Evolutionary conservation across 2,329 filamentous ascomycete species (phyloP), one percentile per base, ranked within the genome.

Genomic region (Exophiala sp.): DNA sequence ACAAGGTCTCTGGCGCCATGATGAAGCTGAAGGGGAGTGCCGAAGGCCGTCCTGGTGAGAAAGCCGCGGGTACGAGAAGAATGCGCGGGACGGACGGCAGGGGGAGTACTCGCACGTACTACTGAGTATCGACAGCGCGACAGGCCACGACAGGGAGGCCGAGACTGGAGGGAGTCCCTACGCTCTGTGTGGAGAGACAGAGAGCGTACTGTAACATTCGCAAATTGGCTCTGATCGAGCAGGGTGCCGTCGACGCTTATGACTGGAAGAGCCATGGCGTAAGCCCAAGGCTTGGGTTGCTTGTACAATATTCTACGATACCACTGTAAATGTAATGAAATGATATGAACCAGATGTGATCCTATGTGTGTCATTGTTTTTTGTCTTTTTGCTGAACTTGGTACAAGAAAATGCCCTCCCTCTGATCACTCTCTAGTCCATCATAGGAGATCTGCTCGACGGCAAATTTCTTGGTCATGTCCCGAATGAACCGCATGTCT

Each of bases 1-100:
- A 92, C 74, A 92, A 91, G 72, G 79, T 92, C 63, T 85, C 81
- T 46, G 89, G 89, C 14, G 88, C 87, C 0, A 75, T 92, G 69
- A 77, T 88, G 74, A 89, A 82, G 75, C 71, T 92, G 59, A 84
- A 83, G 70, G 88, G 89, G 6, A 82, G 76, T 50, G 67, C 92
- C 53, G 91, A 85, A 1, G 71, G 82, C 44, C 78, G 83, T 38
- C 85, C 87, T 2, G 88, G 85, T 20, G 72, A 87, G 61, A 91
- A 91, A 84, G 87, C 86, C 68, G 86, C 87, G 62, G 87, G 87
- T 24, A 87, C 86, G 46, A 78, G 86, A 55, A 79, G 87, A 51
- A 89, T 89, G 85, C 81, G 82, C 62, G 86, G 87, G 38, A 89
- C 86, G 43, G 87, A 89, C 69, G 86, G 86, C 2, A 81, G 84